A percentile compares a stretch with the other conserved stretches of the same genome.
Conservation (phyloP, 73 alveolate species). For the Paramecium primaurelia region DNA sequence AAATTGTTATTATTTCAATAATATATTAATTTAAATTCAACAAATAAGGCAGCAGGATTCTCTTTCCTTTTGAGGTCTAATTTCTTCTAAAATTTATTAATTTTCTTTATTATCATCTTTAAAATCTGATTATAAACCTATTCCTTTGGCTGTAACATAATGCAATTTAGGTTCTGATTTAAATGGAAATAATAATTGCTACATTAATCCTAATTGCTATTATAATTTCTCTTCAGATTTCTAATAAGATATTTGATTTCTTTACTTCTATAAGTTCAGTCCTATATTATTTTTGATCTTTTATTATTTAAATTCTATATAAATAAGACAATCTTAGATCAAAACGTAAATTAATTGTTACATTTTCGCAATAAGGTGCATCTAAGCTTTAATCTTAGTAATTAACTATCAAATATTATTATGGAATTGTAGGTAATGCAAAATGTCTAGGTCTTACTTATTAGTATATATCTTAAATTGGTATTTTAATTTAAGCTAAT, state of each 20-base stretch:
- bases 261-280: not conserved
- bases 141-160: not conserved
- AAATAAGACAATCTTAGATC: not conserved
- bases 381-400: constrained; percentile 8
- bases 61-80: not conserved
- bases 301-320: not conserved
- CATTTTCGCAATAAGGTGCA: constrained; percentile 7
- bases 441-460: constrained; percentile 6
- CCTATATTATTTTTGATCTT: not conserved
- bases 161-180: not conserved
- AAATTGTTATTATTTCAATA: not conserved
- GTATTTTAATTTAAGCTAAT: not conserved
- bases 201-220: not conserved
- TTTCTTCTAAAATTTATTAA: not conserved
- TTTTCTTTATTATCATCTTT: not conserved
- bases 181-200: constrained; percentile 6
- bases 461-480: not conserved
- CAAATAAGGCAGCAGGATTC: not conserved
- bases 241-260: not conserved
- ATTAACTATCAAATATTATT: not conserved
- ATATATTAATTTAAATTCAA: not conserved
- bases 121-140: not conserved
- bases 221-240: not conserved
- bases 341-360: not conserved
- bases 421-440: constrained; percentile 18